These are phyloP conservation scores for Carex pumila DNA, from an alignment of 176 grass and related monocot species.

Conservation along the genomic window DNA sequence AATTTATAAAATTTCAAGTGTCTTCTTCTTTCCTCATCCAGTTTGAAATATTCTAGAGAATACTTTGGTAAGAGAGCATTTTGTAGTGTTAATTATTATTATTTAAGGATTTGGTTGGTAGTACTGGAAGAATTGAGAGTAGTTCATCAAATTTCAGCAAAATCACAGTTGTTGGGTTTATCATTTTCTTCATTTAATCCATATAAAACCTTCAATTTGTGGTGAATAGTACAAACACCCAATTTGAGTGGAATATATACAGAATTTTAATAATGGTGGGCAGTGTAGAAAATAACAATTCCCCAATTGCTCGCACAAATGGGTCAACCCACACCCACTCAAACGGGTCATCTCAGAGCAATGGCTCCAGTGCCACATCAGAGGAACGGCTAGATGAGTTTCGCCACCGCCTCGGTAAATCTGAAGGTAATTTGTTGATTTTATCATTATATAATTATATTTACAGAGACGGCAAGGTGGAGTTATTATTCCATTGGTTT, in stretches of 20 bases:
- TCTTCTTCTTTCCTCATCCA: background rate
- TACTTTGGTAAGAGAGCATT: background rate
- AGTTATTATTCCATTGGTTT: background rate
- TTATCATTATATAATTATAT: background rate
- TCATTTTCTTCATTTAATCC: background rate
- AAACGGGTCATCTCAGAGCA: conserved; percentile 14
- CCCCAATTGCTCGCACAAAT: conserved; percentile 31
- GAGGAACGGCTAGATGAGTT: conserved; percentile 83
- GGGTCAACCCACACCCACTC: conserved; percentile 31
- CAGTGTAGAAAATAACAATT: conserved; percentile 27
- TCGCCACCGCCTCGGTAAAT: conserved; percentile 66
- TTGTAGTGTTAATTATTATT: background rate
- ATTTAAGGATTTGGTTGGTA: background rate
- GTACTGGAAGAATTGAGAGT: background rate
- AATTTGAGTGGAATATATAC: background rate
- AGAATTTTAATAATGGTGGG: conserved; percentile 48
- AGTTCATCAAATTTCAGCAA: background rate
- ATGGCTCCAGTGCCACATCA: conserved; percentile 20
- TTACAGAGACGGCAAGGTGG: background rate
- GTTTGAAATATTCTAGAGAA: background rate
- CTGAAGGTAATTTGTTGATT: conserved; percentile 32
- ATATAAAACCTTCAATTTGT: background rate
- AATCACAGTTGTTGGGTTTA: background rate
- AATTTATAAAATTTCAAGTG: background rate
- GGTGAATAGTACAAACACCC: background rate